These are phyloP conservation scores for Lachancea sp. DNA, from an alignment of 805 yeast species.

Conservation along the genomic window DNA sequence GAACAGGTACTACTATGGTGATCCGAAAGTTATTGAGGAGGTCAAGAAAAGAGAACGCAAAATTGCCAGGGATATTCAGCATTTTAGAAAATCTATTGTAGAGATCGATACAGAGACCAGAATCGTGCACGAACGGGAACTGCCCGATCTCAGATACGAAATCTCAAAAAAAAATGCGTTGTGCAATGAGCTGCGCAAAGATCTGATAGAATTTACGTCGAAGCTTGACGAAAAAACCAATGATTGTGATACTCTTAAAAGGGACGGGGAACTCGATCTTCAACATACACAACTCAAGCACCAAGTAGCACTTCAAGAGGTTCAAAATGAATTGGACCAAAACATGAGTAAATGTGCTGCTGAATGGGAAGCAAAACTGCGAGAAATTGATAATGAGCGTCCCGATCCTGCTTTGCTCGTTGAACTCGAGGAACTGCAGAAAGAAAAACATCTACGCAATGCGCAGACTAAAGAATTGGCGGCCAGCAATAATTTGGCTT, in stretches of 20 bases:
- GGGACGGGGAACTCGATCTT: conserved; percentile 18
- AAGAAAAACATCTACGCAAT: conserved; percentile 19
- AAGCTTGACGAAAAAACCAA: conserved; percentile 17
- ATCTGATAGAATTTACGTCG: conserved; percentile 14
- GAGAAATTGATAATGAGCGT: conserved; percentile 25
- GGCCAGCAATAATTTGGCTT: conserved; percentile 11
- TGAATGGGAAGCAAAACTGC: conserved; percentile 19
- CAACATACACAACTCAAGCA: conserved; percentile 20
- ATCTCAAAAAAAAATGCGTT: conserved; percentile 19
- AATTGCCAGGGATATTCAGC: conserved; percentile 25
- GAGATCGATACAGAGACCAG: conserved; percentile 24
- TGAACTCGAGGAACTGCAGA: conserved; percentile 25
- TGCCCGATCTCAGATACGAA: conserved; percentile 25
- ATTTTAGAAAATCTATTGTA: conserved; percentile 22
- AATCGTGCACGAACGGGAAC: conserved; percentile 13
- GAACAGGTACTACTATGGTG: conserved; percentile 28
- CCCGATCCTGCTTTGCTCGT: conserved; percentile 27
- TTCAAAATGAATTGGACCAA: conserved; percentile 19
- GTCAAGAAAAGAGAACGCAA: conserved; percentile 30
- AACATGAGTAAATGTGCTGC: conserved; percentile 14
- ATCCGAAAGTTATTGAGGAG: conserved; percentile 27
- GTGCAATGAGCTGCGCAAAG: conserved; percentile 20
- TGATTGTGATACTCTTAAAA: conserved; percentile 14
- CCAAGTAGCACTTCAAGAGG: conserved; percentile 20
- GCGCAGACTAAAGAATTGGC: conserved; percentile 11